phyloP scores from a whole-genome alignment of 2,329 filamentous ascomycete species.

The Leptographium wingfieldii region DNA sequence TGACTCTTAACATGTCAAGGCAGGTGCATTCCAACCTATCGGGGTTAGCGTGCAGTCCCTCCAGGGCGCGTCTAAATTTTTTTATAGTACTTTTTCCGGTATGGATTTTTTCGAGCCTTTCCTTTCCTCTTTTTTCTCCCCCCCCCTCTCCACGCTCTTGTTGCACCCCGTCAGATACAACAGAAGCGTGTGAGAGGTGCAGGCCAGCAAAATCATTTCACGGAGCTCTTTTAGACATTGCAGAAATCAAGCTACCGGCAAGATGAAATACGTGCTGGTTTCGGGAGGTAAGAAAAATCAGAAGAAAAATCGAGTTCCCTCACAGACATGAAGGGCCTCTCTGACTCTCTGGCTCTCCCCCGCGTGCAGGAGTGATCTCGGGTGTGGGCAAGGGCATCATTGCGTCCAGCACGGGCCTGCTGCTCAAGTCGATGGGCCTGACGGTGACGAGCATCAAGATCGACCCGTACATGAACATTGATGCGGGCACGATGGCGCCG shows the following conservation, averaged over 20 bases:
- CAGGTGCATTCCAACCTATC: not conserved
- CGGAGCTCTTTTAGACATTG: not conserved
- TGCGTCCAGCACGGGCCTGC: conserved; percentile 34
- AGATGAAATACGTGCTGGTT: conserved; percentile 16
- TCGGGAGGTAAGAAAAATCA: conserved; percentile 11
- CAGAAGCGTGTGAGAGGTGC: not conserved
- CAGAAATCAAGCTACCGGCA: conserved; percentile 4
- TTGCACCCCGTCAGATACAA: not conserved
- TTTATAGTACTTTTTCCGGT: not conserved
- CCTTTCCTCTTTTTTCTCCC: not conserved
- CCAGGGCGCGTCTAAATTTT: conserved; percentile 1
- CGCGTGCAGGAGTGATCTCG: conserved; percentile 12
- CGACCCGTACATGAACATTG: conserved; percentile 35
- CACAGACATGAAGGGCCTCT: not conserved
- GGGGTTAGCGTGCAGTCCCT: not conserved
- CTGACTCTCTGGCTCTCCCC: not conserved
- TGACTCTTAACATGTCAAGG: not conserved
- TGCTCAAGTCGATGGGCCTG: conserved; percentile 69
- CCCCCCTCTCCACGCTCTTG: not conserved
- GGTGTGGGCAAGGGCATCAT: conserved; percentile 16
- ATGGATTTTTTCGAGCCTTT: not conserved
- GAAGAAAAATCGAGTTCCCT: not conserved
- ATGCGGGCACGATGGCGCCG: conserved; percentile 23
- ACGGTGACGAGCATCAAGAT: conserved; percentile 49
- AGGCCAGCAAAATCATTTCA: not conserved